Base-by-base conservation (phyloP, 1,139 yeast genomes). In the Yamadazyma friedrichii region DNA sequence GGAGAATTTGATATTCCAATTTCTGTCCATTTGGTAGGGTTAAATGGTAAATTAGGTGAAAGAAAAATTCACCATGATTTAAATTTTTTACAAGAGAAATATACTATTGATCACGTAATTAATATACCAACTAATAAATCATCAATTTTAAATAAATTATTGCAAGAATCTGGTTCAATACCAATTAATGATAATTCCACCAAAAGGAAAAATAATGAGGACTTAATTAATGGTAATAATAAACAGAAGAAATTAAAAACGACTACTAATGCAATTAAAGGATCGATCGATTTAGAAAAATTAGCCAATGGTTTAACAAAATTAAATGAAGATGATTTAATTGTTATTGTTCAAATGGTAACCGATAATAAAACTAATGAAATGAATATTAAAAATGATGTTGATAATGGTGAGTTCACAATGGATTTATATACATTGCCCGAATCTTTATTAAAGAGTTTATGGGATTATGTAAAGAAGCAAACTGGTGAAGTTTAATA, bases 271-370 rank as follows among this genome's bases (percentile, higher is more conserved):
- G 70, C 84, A 1, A 64, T 75, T 33, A 85, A 84, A 58, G 94
- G 91, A 11, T 74, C 75, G 35, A 80, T 93, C 38, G 97, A 93
- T 61, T 74, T 93, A 51, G 98, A 93, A 60, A 84, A 85, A 60
- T 76, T 93, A 54, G 96, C 98, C 5, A 87, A 85, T 48, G 95
- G 95, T 2, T 76, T 93, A 54, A 88, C 95, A 44, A 87, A 88
- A 63, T 74, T 93, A 47, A 83, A 76, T 45, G 98, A 93, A 64
- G 98, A 93, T 61, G 98, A 93, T 62, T 74, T 93, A 55, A 80
- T 93, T 44, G 95, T 91, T 30, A 94, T 93, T 39, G 98, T 93
- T 41, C 98, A 93, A 65, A 91, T 93, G 97, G 95, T 93, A 30
- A 89, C 96, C 41, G 98, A 93, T 63, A 93, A 93, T 66, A 82